Evolutionary conservation across 306 rosid genomes (phyloP), one percentile per base, ranked within the genome.

Genomic region (Cicer pinnatifidum): DNA sequence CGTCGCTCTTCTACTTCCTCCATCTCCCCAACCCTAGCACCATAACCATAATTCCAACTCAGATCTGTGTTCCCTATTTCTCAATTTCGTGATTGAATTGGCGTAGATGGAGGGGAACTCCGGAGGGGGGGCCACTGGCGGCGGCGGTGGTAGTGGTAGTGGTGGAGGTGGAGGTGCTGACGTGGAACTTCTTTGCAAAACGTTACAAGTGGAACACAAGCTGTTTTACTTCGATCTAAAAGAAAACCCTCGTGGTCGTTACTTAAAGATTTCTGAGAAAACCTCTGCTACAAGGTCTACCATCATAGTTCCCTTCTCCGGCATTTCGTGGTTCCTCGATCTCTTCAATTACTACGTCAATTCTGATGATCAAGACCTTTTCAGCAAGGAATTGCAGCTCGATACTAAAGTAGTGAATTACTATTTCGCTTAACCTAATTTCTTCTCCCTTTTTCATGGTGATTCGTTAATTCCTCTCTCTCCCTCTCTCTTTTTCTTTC

Each of bases 231-330:
- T 95, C 85, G 99, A 95, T 88, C 97, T 95, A 66, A 95, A 95
- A 85, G 99, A 95, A 86, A 95, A 95, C 59, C 99, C 97, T 69
- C 93, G 99, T 7, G 99, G 99, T 16, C 96, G 97, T 1, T 95
- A 95, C 73, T 92, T 95, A 35, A 95, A 95, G 80, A 91, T 95
- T 41, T 95, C 99, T 0, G 99, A 95, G 92, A 95, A 95, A 84
- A 95, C 99, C 5, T 92, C 99, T 1, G 97, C 97, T 41, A 95
- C 99, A 16, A 83, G 99, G 89, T 95, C 99, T 70, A 95, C 99
- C 78, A 95, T 95, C 85, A 95, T 95, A 75, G 97, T 95, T 37
- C 99, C 99, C 9, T 88, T 84, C 77, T 90, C 99, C 4, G 99
- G 99, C 81, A 95, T 95, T 85, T 84, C 97, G 9, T 95, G 97